Percentiles rank a stretch among this genome's conserved stretches.
These are phyloP conservation scores for Colletotrichum gloeosporioides DNA, from an alignment of 2,329 filamentous ascomycete species.

Conservation along the genomic window DNA sequence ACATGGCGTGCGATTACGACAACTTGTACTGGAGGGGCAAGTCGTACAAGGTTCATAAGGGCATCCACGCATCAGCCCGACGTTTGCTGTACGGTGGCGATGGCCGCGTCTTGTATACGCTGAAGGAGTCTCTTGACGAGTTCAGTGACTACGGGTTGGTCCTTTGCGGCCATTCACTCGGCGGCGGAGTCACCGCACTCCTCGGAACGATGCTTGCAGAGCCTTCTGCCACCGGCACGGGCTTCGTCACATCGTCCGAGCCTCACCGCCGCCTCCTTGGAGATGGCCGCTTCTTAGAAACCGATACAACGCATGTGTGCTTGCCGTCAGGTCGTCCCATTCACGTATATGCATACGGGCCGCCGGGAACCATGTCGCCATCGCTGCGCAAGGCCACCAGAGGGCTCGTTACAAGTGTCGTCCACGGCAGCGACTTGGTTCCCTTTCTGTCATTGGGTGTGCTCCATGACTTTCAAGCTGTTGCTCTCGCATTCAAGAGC, in stretches of 20 bases:
- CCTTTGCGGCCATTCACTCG: slow-evolving; percentile 72
- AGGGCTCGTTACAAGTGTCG: slow-evolving; percentile 75
- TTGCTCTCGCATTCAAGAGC: slow-evolving; percentile 75
- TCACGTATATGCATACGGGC: slow-evolving; percentile 81
- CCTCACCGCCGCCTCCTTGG: slow-evolving; percentile 48
- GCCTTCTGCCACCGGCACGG: slow-evolving; percentile 57
- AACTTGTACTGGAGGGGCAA: slow-evolving; percentile 67
- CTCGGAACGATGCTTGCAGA: slow-evolving; percentile 75
- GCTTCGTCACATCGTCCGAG: slow-evolving; percentile 66
- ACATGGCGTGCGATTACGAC: slow-evolving; percentile 78
- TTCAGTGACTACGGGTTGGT: slow-evolving; percentile 74
- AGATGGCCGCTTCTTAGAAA: slow-evolving; percentile 26
- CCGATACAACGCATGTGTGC: slow-evolving; percentile 40
- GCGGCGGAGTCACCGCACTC: slow-evolving; percentile 72
- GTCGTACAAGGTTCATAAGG: slow-evolving; percentile 75
- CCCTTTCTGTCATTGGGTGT: slow-evolving; percentile 76
- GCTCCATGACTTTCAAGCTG: slow-evolving; percentile 76
- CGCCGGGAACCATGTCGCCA: slow-evolving; percentile 74
- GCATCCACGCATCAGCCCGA: slow-evolving; percentile 73
- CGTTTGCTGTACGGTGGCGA: slow-evolving; percentile 72
- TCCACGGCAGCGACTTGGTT: slow-evolving; percentile 77
- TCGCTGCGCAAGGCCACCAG: slow-evolving; percentile 73
- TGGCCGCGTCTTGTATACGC: slow-evolving; percentile 68
- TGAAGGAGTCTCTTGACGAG: slow-evolving; percentile 69
- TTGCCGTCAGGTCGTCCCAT: slow-evolving; percentile 74